A percentile compares a stretch with the other conserved stretches of the same genome.
These are phyloP conservation scores for Cladophialophora immunda DNA, from an alignment of 2,329 filamentous ascomycete genomes.

Conservation along the genomic window DNA sequence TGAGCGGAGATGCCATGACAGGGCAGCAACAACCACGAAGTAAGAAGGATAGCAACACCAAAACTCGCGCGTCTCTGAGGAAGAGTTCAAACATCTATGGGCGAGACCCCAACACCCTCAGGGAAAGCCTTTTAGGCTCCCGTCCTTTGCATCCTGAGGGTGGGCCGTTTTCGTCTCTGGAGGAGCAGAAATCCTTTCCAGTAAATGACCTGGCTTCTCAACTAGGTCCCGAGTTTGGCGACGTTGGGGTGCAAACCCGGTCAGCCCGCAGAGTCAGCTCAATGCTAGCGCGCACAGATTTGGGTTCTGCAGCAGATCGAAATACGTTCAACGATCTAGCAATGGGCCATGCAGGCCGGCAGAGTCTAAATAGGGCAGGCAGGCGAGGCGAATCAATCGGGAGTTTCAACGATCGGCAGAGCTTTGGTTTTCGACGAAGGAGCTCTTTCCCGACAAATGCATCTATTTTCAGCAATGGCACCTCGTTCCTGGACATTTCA, in stretches of 20 bases:
- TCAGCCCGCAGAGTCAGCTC: conserved; percentile 87
- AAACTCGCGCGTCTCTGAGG: conserved; percentile 52
- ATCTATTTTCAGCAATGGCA: conserved; percentile 59
- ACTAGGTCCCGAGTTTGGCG: conserved; percentile 72
- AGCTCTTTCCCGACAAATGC: conserved; percentile 65
- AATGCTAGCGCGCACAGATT: conserved; percentile 83
- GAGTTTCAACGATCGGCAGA: conserved; percentile 69
- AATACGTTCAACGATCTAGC: conserved; percentile 79
- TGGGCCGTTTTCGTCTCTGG: conserved; percentile 45
- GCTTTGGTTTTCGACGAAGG: conserved; percentile 63
- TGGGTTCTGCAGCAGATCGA: conserved; percentile 84
- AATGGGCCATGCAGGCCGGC: conserved; percentile 55
- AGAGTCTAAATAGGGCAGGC: conserved; percentile 57
- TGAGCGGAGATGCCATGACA: conserved; percentile 53
- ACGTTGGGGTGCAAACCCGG: conserved; percentile 63
- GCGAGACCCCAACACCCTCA: conserved; percentile 67
- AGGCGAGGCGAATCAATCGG: conserved; percentile 79
- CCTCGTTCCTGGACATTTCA: conserved; percentile 72
- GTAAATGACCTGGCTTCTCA: conserved; percentile 71
- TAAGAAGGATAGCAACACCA: conserved; percentile 42
- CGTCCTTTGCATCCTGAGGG: conserved; percentile 45
- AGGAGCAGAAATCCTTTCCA: conserved; percentile 60
- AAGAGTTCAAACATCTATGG: conserved; percentile 71
- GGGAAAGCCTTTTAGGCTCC: conserved; percentile 77
- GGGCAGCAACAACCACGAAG: conserved; percentile 56